phyloP scores from a whole-genome alignment of 495 filamentous ascomycete species.

The Penicillium flavigenum region DNA sequence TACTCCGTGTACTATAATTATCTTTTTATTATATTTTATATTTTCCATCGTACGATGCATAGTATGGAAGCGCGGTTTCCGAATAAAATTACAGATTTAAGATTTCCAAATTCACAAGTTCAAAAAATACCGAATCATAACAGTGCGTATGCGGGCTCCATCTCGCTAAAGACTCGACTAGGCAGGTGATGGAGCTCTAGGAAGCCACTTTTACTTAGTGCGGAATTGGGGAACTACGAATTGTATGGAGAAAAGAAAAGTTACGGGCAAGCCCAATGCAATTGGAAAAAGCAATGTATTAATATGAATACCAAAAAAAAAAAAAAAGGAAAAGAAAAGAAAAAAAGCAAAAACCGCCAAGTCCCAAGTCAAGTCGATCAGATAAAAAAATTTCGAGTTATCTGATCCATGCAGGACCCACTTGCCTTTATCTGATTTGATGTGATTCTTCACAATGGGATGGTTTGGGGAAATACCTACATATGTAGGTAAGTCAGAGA shows the following conservation, averaged over 20 bases:
- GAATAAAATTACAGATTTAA: background rate
- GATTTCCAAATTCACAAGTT: background rate
- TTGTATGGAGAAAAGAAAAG: background rate
- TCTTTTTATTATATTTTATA: too few relatives aligned
- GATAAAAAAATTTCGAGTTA: conserved; percentile 35
- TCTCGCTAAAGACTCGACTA: conserved; percentile 11
- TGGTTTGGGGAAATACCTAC: too few relatives aligned
- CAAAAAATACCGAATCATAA: background rate
- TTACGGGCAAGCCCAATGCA: conserved; percentile 6
- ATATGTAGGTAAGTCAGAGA: too few relatives aligned
- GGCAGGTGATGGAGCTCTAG: conserved; percentile 7
- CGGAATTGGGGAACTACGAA: background rate
- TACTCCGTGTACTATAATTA: background rate
- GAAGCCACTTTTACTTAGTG: background rate
- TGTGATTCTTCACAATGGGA: background rate
- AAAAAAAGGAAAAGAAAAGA: background rate
- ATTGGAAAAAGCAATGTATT: background rate
- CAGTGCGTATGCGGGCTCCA: conserved; percentile 8
- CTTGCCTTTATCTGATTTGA: conserved; percentile 17
- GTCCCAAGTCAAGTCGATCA: conserved; percentile 19
- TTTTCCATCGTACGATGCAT: background rate
- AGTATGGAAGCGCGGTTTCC: background rate
- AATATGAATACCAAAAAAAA: background rate
- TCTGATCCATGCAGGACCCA: conserved; percentile 36
- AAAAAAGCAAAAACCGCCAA: background rate